These are phyloP conservation scores for Sinapis alba DNA, from an alignment of 441 rosid species.

Conservation along the genomic window DNA sequence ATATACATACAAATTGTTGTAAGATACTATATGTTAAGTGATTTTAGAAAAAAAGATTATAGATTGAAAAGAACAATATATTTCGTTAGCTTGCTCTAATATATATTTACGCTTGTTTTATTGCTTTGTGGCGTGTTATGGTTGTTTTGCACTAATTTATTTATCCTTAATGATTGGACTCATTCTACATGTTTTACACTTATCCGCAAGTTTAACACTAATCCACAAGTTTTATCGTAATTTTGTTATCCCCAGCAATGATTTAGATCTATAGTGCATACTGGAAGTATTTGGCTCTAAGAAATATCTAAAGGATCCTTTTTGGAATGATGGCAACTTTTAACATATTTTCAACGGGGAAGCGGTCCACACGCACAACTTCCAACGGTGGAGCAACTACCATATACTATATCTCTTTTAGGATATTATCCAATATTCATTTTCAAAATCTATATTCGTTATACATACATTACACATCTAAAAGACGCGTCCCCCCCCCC, in stretches of 20 bases:
- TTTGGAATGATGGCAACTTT: slow-evolving; percentile 31
- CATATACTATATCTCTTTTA: slow-evolving; percentile 33
- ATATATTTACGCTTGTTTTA: background rate
- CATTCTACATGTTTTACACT: background rate
- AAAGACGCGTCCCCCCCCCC: background rate
- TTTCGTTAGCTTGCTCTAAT: background rate
- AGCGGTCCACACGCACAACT: slow-evolving; percentile 45
- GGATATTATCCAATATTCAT: slow-evolving; percentile 34
- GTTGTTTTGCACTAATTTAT: background rate
- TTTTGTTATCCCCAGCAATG: background rate
- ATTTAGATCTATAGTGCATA: slow-evolving; percentile 22
- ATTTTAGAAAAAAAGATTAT: no score
- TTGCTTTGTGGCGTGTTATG: background rate
- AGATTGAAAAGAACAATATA: background rate
- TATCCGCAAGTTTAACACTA: background rate
- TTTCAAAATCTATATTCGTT: background rate
- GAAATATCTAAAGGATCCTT: slow-evolving; percentile 29
- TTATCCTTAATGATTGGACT: background rate
- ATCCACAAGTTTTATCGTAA: background rate
- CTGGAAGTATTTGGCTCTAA: background rate
- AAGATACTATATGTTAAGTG: background rate
- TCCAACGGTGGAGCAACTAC: slow-evolving; percentile 43
- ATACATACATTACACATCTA: background rate
- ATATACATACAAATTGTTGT: background rate
- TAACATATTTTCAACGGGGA: slow-evolving; percentile 34